Base-by-base conservation (phyloP, 192 early-diverging fungal species). In the Umbelopsis ramanniana region DNA sequence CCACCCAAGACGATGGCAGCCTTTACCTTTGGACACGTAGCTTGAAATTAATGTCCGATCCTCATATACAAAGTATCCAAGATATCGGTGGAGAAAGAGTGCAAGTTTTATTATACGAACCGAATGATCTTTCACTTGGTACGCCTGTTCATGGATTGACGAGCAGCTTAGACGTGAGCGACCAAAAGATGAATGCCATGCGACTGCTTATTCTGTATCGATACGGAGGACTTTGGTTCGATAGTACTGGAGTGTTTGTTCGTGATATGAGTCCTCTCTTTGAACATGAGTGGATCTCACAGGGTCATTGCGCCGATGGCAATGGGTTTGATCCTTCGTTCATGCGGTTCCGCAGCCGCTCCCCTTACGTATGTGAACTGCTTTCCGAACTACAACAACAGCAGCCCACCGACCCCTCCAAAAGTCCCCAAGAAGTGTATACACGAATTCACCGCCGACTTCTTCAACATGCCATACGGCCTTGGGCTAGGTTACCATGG, bases 261-360 rank as follows among this genome's bases (percentile, higher is more conserved):
- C 55, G 79, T 17, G 79, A 80, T 63, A 43, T 80, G 40, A 74
- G 75, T 4, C 79, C 79, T 4, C 70, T 80, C 9, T 66, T 74
- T 6, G 79, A 76, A 52, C 75, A 80, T 57, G 79, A 80, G 69
- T 80, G 79, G 79, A 76, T 80, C 6, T 72, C 68, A 6, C 79
- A 80, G 66, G 75, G 75, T 43, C 67, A 71, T 46, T 80, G 79
- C 45, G 69, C 67, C 8, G 66, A 76, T 33, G 76, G 74, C 12
- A 78, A 76, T 29, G 75, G 75, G 4, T 76, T 81, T 15, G 68
- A 70, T 69, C 57, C 70, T 10, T 55, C 46, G 0, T 68, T 81
- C 11, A 52, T 77, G 47, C 69, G 76, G 46, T 81, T 81, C 38
- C 50, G 55, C 23, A 53, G 54, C 15, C 40, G 68, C 0, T 81